Evolutionary conservation across 2,329 filamentous ascomycete species (phyloP).

Genomic region (Phyllosticta citrichinensis): DNA sequence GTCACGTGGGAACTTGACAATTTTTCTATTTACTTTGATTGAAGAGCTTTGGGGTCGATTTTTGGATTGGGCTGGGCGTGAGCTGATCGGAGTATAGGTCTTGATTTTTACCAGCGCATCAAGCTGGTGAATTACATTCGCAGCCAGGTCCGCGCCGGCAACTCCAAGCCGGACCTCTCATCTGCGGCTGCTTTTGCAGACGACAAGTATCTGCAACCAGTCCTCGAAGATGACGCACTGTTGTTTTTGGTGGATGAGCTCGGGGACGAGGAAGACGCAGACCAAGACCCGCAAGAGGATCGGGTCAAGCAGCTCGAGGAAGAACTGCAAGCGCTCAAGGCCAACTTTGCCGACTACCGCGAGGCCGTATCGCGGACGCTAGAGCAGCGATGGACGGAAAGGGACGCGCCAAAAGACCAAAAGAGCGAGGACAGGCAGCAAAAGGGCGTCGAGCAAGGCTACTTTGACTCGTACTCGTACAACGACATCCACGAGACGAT

Average conservation of each 20-base stretch:
- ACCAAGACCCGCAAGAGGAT: slow-evolving; percentile 16
- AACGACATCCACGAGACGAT: slow-evolving; percentile 91
- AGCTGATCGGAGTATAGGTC: slow-evolving; percentile 17
- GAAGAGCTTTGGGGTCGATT: not conserved
- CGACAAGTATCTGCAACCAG: slow-evolving; percentile 73
- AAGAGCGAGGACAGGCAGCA: slow-evolving; percentile 28
- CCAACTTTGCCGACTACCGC: slow-evolving; percentile 32
- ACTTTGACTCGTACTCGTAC: slow-evolving; percentile 56
- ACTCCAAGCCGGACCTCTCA: slow-evolving; percentile 45
- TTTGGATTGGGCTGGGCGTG: not conserved
- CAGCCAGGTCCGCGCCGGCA: slow-evolving; percentile 28
- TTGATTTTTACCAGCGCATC: slow-evolving; percentile 36
- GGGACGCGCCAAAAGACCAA: slow-evolving; percentile 18
- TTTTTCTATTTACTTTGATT: not conserved
- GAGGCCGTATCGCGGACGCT: slow-evolving; percentile 17
- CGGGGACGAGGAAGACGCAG: not conserved
- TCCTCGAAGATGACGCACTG: slow-evolving; percentile 79
- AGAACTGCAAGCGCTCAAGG: slow-evolving; percentile 21
- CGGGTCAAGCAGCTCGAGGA: slow-evolving; percentile 10
- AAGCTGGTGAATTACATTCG: slow-evolving; percentile 43
- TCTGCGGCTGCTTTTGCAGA: slow-evolving; percentile 56
- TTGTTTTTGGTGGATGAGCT: slow-evolving; percentile 82
- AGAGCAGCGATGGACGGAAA: slow-evolving; percentile 26
- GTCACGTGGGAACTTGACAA: not conserved
- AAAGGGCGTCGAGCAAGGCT: slow-evolving; percentile 42